Conservation (phyloP, 1,284 basidiomycete genomes). For the Malassezia globosa region DNA sequence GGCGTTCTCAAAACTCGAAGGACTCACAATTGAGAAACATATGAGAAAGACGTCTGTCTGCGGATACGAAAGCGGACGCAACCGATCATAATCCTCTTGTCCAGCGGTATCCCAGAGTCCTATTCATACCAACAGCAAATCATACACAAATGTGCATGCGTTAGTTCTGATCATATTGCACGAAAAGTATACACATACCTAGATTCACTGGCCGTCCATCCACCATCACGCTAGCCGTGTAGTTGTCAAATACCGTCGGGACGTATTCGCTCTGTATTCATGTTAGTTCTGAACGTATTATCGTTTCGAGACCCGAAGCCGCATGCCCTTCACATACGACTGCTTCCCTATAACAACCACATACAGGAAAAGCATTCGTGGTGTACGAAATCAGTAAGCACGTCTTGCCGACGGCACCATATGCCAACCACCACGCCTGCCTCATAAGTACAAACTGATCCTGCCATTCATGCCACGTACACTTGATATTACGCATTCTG, state of each 20-base stretch:
- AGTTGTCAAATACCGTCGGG: conserved; percentile 75
- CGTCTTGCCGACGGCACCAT: conserved; percentile 47
- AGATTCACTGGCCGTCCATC: conserved; percentile 96
- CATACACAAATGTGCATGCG: too few species aligned
- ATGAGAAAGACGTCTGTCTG: conserved; percentile 99
- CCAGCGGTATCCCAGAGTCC: conserved; percentile 42
- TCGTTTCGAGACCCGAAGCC: too few species aligned
- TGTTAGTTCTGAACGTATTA: not conserved
- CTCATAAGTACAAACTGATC: not conserved
- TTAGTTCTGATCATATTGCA: too few species aligned
- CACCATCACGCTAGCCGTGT: conserved; percentile 82
- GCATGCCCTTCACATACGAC: too few species aligned
- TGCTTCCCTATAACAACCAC: too few species aligned
- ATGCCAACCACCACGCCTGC: conserved; percentile 43
- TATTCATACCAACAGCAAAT: not conserved
- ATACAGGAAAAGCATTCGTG: conserved; percentile 45
- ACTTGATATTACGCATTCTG: conserved; percentile 14
- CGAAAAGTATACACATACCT: conserved; percentile 70
- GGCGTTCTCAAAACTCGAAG: conserved; percentile 96
- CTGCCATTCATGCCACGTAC: not conserved
- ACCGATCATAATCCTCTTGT: conserved; percentile 65
- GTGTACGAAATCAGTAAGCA: conserved; percentile 47
- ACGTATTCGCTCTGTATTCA: conserved; percentile 37
- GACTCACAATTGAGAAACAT: conserved; percentile 94
- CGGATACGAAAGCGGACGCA: conserved; percentile 93